A percentile compares a stretch with the other conserved stretches of the same genome.
phyloP scores from a whole-genome alignment of 2,329 filamentous ascomycete genomes.

The Amesomyces nigricolor region DNA sequence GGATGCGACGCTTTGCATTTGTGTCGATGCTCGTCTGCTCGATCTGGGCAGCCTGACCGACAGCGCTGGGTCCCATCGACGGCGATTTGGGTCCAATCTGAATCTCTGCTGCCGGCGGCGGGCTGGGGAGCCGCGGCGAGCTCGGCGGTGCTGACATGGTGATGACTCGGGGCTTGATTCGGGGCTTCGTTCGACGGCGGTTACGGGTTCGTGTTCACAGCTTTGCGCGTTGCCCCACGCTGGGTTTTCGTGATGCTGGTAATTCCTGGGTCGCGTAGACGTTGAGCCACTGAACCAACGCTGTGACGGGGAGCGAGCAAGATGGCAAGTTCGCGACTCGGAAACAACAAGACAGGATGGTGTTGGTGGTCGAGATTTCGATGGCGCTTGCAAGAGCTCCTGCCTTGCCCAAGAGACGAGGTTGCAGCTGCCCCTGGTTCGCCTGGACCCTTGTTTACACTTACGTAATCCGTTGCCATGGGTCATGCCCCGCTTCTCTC shows the following conservation, averaged over 20 bases:
- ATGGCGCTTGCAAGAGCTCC: background rate
- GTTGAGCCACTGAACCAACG: no score
- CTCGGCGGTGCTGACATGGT: slow-evolving; percentile 60
- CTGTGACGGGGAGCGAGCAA: no score
- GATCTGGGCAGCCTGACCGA: slow-evolving; percentile 54
- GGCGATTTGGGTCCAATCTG: slow-evolving; percentile 71
- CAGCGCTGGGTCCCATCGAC: slow-evolving; percentile 49
- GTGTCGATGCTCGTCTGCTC: slow-evolving; percentile 62
- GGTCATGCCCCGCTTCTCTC: background rate
- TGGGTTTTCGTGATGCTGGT: no score
- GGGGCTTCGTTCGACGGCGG: background rate
- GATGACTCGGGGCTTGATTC: slow-evolving; percentile 8
- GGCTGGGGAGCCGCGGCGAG: slow-evolving; percentile 89
- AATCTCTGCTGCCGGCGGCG: slow-evolving; percentile 89
- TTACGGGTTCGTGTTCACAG: background rate
- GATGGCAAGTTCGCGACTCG: no score
- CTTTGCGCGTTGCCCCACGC: no score
- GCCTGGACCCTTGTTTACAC: background rate
- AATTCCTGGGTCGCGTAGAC: no score
- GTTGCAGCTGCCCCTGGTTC: background rate
- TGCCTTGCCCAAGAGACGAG: background rate
- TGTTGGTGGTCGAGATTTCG: background rate
- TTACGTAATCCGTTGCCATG: slow-evolving; percentile 6
- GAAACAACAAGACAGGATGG: background rate
- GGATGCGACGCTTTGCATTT: slow-evolving; percentile 76